Percentiles rank a stretch among this genome's conserved stretches.
Conservation (phyloP, 257 asterid species). For the Forsythia viridissima region DNA sequence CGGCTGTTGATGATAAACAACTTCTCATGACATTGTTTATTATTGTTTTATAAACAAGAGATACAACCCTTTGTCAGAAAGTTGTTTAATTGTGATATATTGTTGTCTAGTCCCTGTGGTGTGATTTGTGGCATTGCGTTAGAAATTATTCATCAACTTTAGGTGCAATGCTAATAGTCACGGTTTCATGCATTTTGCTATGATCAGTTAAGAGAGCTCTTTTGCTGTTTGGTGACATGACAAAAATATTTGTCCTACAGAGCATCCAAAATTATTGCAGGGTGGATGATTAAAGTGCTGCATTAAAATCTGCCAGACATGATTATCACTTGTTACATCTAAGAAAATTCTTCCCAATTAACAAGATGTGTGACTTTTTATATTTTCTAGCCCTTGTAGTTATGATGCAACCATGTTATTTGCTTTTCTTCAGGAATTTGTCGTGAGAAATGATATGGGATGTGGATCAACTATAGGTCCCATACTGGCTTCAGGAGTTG, state of each 20-base stretch:
- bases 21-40: background rate
- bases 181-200: background rate
- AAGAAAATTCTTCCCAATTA: too few species aligned
- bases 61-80: background rate
- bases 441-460: constrained; percentile 96
- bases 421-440: constrained; percentile 65
- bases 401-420: constrained; percentile 2
- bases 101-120: background rate
- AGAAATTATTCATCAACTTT: background rate
- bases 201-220: background rate
- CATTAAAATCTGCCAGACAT: background rate
- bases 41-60: too few species aligned
- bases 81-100: background rate
- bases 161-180: background rate
- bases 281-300: background rate
- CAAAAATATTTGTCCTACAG: background rate
- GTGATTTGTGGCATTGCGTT: background rate
- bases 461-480: constrained; percentile 99
- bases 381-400: background rate
- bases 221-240: background rate
- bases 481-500: constrained; percentile 95
- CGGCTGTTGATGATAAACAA: background rate
- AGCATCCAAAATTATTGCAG: background rate
- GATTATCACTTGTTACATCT: background rate
- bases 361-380: too few species aligned